A percentile compares a stretch with the other conserved stretches of the same genome.
Evolutionary conservation across 371 early-diverging fungal species (phyloP).

Genomic region (Mucor plumbeus): DNA sequence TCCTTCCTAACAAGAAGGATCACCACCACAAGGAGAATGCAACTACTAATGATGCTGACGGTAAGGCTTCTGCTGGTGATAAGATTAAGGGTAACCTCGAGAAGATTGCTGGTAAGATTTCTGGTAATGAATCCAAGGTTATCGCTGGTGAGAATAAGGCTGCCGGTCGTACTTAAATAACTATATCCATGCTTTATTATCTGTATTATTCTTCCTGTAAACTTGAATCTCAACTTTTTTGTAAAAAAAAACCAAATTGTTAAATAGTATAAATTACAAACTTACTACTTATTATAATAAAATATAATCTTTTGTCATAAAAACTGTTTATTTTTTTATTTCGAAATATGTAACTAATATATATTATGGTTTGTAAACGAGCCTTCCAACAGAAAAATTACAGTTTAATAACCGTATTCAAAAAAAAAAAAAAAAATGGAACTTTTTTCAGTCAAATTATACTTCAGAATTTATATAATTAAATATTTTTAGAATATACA

Average conservation of each 20-base stretch:
- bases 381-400: no score
- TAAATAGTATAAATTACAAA: background rate
- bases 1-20: background rate
- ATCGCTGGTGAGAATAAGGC: constrained; percentile 32
- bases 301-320: background rate
- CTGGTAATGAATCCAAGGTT: constrained; percentile 34
- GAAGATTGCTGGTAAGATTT: constrained; percentile 37
- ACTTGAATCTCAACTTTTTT: background rate
- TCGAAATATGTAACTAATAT: no score
- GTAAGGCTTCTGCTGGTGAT: constrained; percentile 25
- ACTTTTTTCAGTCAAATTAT: no score
- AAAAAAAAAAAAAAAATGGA: no score
- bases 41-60: background rate
- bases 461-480: no score
- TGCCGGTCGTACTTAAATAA: constrained; percentile 20
- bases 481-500: no score
- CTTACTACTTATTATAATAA: background rate
- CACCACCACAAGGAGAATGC: background rate
- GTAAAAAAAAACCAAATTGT: background rate
- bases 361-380: no score
- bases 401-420: no score
- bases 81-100: constrained; percentile 40
- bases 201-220: constrained; percentile 3
- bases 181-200: background rate
- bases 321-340: no score